Evolutionary conservation across 2,329 filamentous ascomycete genomes (phyloP).

Genomic region (Ophiognomonia clavigignenti-juglandacearum): DNA sequence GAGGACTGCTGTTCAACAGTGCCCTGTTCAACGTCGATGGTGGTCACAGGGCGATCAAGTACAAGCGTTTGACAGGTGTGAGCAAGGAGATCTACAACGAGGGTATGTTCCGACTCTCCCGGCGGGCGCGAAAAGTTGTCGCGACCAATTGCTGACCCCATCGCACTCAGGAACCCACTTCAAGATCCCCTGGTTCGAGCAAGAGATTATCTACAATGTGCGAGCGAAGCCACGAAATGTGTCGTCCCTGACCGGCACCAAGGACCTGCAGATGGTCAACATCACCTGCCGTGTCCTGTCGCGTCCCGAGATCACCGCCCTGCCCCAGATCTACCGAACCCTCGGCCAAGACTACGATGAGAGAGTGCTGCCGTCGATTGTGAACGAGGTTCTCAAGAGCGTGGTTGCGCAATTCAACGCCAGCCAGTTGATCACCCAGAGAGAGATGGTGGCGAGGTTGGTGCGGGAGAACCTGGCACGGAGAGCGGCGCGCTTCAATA

Average conservation of each 20-base stretch:
- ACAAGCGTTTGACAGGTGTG: conserved; percentile 86
- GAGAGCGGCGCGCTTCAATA: conserved; percentile 93
- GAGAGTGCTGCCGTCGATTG: conserved; percentile 91
- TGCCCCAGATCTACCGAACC: conserved; percentile 96
- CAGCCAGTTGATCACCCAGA: conserved; percentile 95
- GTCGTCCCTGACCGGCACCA: conserved; percentile 93
- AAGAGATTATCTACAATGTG: conserved; percentile 93
- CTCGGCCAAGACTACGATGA: conserved; percentile 96
- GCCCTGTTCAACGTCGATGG: conserved; percentile 83
- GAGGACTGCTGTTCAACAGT: conserved; percentile 49
- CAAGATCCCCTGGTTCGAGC: conserved; percentile 94
- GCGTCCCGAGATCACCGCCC: conserved; percentile 76
- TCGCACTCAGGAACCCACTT: conserved; percentile 72
- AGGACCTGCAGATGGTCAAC: conserved; percentile 99
- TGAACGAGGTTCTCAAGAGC: conserved; percentile 98
- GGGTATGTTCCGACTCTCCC: conserved; percentile 50
- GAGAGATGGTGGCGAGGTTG: conserved; percentile 89
- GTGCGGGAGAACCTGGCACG: conserved; percentile 90
- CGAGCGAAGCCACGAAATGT: conserved; percentile 96
- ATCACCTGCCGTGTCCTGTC: conserved; percentile 99
- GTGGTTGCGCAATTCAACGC: conserved; percentile 99
- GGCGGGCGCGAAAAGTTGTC: neutral
- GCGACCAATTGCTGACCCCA: neutral
- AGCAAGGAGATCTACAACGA: conserved; percentile 94
- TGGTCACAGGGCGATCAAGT: conserved; percentile 98